Evolutionary conservation across 1,284 basidiomycete species (phyloP).

Genomic region (Boletus mariae): DNA sequence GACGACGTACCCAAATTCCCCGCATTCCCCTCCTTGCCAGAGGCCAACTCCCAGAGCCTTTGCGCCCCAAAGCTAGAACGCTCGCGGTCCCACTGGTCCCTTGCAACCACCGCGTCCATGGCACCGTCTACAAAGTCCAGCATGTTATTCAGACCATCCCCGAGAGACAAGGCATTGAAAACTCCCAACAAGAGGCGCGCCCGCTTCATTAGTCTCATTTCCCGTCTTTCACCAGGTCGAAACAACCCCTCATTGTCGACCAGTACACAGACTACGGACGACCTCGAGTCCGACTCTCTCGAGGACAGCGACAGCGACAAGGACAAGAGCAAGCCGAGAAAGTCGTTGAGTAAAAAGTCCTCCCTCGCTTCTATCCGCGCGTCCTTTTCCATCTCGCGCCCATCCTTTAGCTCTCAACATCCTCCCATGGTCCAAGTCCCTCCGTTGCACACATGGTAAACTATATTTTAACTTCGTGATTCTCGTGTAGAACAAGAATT

Average conservation of each 20-base stretch:
- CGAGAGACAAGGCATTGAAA: slow-evolving; percentile 22
- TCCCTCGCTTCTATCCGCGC: too few relatives aligned
- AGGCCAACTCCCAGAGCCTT: slow-evolving; percentile 8
- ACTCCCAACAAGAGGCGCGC: slow-evolving; percentile 28
- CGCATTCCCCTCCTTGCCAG: neutral
- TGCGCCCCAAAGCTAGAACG: slow-evolving; percentile 8
- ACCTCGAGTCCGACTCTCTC: slow-evolving; percentile 23
- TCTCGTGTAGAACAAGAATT: too few relatives aligned
- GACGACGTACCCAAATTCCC: slow-evolving; percentile 8
- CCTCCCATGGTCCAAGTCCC: slow-evolving; percentile 25
- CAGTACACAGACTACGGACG: slow-evolving; percentile 4
- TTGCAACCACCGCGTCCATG: slow-evolving; percentile 26
- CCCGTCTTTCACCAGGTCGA: slow-evolving; percentile 30
- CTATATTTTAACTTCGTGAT: too few relatives aligned
- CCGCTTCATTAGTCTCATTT: slow-evolving; percentile 33
- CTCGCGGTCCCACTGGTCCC: slow-evolving; percentile 32
- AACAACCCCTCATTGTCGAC: slow-evolving; percentile 10
- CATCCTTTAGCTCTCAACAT: slow-evolving; percentile 30
- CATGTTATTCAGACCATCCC: neutral
- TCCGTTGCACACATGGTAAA: slow-evolving; percentile 10
- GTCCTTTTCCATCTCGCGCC: slow-evolving; percentile 32
- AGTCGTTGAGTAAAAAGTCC: slow-evolving; percentile 29
- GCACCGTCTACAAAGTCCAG: slow-evolving; percentile 8
- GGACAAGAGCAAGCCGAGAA: slow-evolving; percentile 16
- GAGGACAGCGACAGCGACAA: slow-evolving; percentile 21